Conservation (phyloP, 495 filamentous ascomycete genomes). For the Neurospora africana region DNA sequence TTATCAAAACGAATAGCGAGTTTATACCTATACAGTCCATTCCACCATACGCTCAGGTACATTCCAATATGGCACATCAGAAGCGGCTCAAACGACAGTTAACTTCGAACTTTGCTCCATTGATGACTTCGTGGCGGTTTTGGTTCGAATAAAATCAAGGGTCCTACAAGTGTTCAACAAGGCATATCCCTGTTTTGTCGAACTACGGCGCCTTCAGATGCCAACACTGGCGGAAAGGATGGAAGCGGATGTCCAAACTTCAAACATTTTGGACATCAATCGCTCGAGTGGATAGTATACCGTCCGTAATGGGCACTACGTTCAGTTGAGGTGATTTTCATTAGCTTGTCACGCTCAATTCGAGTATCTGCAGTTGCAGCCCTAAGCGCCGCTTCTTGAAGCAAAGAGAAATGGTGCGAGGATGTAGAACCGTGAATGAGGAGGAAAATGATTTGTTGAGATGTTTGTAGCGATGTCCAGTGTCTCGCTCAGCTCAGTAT, state of each 20-base stretch:
- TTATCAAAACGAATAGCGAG: background rate
- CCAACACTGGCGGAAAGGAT: background rate
- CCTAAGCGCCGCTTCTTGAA: too few relatives aligned
- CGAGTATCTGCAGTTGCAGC: too few relatives aligned
- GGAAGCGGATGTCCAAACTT: background rate
- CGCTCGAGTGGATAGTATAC: background rate
- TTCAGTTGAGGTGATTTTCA: too few relatives aligned
- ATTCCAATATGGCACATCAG: background rate
- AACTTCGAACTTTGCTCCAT: background rate
- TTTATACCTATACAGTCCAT: background rate
- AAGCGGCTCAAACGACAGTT: background rate
- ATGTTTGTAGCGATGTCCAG: too few relatives aligned
- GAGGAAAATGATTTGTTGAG: too few relatives aligned
- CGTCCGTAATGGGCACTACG: too few relatives aligned
- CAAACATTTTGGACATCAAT: background rate
- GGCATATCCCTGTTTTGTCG: background rate
- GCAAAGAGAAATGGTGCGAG: too few relatives aligned
- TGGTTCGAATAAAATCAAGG: background rate
- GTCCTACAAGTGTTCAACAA: background rate
- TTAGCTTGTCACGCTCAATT: too few relatives aligned
- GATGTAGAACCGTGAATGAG: too few relatives aligned
- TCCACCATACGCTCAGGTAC: background rate
- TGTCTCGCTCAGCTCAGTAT: too few relatives aligned
- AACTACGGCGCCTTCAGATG: background rate
- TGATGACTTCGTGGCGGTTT: background rate